phyloP scores from a whole-genome alignment of 148 eudicot genomes.

The Limonium bicolor region DNA sequence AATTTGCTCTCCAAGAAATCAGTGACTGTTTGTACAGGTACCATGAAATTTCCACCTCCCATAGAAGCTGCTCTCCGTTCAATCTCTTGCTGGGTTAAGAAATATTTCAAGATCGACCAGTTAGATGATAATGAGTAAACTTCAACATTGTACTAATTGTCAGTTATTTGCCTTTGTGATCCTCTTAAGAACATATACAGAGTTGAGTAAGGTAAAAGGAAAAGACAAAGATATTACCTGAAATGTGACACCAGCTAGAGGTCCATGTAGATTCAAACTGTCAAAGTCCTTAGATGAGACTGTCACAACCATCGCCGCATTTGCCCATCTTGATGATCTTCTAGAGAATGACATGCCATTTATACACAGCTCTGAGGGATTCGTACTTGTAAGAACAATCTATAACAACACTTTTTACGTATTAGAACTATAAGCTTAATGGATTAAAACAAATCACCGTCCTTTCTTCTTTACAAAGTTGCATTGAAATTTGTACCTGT shows the following conservation, averaged over 20 bases:
- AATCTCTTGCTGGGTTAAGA: slow-evolving; percentile 41
- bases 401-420: slow-evolving; percentile 25
- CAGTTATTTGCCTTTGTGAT: too few species aligned
- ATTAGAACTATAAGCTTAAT: background rate
- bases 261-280: slow-evolving; percentile 50
- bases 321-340: slow-evolving; percentile 91
- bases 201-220: too few species aligned
- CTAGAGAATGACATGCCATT: slow-evolving; percentile 99
- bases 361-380: slow-evolving; percentile 76
- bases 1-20: slow-evolving; percentile 67
- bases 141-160: too few species aligned
- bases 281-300: slow-evolving; percentile 81
- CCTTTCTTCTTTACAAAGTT: background rate
- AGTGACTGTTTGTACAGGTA: slow-evolving; percentile 75
- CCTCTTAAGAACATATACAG: too few species aligned
- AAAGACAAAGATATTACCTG: slow-evolving; percentile 39
- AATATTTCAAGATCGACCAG: slow-evolving; percentile 1
- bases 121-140: too few species aligned
- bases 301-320: slow-evolving; percentile 85
- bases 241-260: slow-evolving; percentile 84
- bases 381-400: slow-evolving; percentile 96
- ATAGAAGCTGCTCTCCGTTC: slow-evolving; percentile 73
- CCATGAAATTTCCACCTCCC: slow-evolving; percentile 96
- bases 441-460: background rate
- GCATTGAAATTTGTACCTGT: slow-evolving; percentile 46